Evolutionary conservation across 73 alveolate species (phyloP).

Genomic region (Effrenium voratum): DNA sequence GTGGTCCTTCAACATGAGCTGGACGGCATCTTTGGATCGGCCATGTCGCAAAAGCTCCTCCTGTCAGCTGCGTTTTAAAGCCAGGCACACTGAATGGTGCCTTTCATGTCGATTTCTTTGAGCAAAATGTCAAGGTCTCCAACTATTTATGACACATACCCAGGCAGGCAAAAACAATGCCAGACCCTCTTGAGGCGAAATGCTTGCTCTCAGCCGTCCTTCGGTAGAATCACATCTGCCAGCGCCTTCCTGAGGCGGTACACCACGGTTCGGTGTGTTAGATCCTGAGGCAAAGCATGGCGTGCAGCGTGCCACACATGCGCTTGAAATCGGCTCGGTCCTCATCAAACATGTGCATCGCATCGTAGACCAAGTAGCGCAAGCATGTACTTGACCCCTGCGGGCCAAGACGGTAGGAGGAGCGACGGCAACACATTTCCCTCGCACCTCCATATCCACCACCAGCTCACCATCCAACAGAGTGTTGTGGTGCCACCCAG

Average conservation of each 20-base stretch:
- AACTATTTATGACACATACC: too few relatives aligned
- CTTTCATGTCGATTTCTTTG: too few relatives aligned
- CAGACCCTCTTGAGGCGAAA: too few relatives aligned
- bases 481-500: constrained; percentile 92
- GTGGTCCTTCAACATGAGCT: constrained; percentile 72
- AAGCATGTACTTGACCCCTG: constrained; percentile 55
- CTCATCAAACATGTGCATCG: constrained; percentile 53
- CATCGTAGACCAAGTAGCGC: constrained; percentile 86
- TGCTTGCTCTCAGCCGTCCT: too few relatives aligned
- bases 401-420: not conserved
- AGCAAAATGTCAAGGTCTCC: too few relatives aligned
- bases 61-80: too few relatives aligned
- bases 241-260: constrained; percentile 69
- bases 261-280: constrained; percentile 75
- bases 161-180: too few relatives aligned
- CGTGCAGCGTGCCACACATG: too few relatives aligned
- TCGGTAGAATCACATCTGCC: constrained; percentile 64
- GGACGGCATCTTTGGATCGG: constrained; percentile 33
- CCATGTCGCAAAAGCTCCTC: constrained; percentile 43
- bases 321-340: constrained; percentile 1
- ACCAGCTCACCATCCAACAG: constrained; percentile 83
- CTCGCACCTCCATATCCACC: constrained; percentile 33
- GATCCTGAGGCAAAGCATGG: too few relatives aligned
- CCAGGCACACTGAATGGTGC: too few relatives aligned
- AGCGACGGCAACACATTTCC: not conserved